Evolutionary conservation across 2,329 filamentous ascomycete genomes (phyloP), one percentile per base, ranked within the genome.

Genomic region (Fusarium tuaranense): DNA sequence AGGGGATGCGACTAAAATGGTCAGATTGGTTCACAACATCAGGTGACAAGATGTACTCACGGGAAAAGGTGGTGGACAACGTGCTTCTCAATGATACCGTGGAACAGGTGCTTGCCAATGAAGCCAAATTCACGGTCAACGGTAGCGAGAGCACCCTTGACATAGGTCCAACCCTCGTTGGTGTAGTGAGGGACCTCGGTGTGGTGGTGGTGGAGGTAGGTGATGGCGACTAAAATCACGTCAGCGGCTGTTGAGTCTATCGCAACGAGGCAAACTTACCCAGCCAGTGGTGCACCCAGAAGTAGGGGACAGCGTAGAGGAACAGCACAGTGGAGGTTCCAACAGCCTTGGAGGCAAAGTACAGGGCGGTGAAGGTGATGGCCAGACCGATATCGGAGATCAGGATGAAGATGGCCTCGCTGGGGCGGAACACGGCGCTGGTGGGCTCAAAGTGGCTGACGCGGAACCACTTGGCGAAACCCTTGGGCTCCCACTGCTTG

Each of bases 191-290:
- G 79, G 32, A 83, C 77, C 38, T 84, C 82, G n/a, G 83, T 84
- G 79, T 93, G 90, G 65, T 91, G 92, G 86, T 94, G 92, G 83
- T 94, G 92, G 22, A 94, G 90, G 83, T 93, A 94, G 58, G 92
- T 94, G 80, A 94, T 94, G 72, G 91, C 91, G 22, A 94, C 91
- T 91, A 68, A 32, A 48, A 30, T 41, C 34, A 36, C 14, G 57
- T 77, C 36, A 74, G 68, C 30, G 13, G 48, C 39, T 48, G 16
- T 41, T 38, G 62, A 48, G n/a, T 32, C 27, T 10, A 16, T 18
- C 38, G 3, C 38, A 32, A 6, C 18, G 25, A 12, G 18, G 10
- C 14, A n/a, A 53, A 53, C 87, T 77, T 83, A 90, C 88, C 87
- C 64, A 93, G 86, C 91, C 91, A 93, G 85, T 93, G 89, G 84